These are phyloP conservation scores for Russula brevipes DNA, from an alignment of 768 basidiomycete species.

Conservation along the genomic window DNA sequence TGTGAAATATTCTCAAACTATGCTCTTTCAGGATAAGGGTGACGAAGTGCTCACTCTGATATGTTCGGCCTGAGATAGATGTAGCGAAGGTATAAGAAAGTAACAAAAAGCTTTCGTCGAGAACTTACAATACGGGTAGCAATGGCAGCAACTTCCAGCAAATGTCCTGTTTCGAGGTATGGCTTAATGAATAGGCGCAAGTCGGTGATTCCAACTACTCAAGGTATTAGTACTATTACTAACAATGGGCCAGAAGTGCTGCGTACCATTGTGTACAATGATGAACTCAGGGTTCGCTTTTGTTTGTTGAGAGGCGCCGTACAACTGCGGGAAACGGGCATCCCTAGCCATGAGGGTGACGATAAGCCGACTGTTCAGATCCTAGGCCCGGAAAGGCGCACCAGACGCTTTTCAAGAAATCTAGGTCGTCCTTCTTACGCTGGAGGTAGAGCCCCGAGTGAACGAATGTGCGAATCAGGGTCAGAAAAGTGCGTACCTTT, in stretches of 20 bases:
- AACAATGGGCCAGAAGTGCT: background rate
- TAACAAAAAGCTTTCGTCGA: background rate
- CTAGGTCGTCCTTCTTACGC: background rate
- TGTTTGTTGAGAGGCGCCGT: constrained; percentile 9
- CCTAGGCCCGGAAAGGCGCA: background rate
- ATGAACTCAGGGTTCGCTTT: background rate
- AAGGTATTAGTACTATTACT: background rate
- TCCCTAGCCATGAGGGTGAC: background rate
- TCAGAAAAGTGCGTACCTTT: constrained; percentile 1
- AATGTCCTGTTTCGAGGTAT: background rate
- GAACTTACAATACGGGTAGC: constrained; percentile 14
- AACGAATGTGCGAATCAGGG: too few relatives aligned
- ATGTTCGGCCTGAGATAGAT: constrained; percentile 3
- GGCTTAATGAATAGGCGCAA: constrained; percentile 1
- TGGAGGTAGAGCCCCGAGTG: background rate
- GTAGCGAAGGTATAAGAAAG: background rate
- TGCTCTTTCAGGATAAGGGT: background rate
- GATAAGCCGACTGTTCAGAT: background rate
- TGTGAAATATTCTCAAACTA: background rate
- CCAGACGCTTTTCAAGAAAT: constrained; percentile 13
- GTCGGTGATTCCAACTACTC: constrained; percentile 8
- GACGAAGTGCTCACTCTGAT: background rate
- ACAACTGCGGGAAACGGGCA: constrained; percentile 15
- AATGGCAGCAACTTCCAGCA: constrained; percentile 17
- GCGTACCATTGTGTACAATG: constrained; percentile 9